These are phyloP conservation scores for Penicillium fimorum DNA, from an alignment of 495 filamentous ascomycete species.

Conservation along the genomic window DNA sequence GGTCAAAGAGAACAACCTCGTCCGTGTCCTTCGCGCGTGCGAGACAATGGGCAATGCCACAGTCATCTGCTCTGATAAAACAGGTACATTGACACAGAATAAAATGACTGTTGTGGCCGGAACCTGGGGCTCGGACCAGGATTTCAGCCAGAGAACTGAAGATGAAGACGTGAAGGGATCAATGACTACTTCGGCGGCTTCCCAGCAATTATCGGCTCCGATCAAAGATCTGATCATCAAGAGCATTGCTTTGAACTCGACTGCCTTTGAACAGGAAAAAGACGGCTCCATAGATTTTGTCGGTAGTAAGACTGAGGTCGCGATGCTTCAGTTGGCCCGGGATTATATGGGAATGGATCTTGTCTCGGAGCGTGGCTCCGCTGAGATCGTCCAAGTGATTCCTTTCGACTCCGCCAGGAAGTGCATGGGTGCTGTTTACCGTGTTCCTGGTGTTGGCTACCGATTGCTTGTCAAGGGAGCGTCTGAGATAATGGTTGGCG, in stretches of 20 bases:
- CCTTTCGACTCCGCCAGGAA: slow-evolving; percentile 69
- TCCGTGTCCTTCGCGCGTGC: slow-evolving; percentile 63
- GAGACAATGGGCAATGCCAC: slow-evolving; percentile 75
- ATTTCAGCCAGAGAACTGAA: slow-evolving; percentile 46
- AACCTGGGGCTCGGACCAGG: slow-evolving; percentile 51
- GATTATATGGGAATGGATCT: slow-evolving; percentile 65
- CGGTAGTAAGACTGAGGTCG: slow-evolving; percentile 73
- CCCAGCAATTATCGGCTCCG: slow-evolving; percentile 37
- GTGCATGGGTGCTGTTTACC: slow-evolving; percentile 67
- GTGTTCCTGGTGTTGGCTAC: slow-evolving; percentile 53
- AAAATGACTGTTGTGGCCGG: slow-evolving; percentile 70
- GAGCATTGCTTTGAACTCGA: slow-evolving; percentile 65
- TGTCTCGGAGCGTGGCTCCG: slow-evolving; percentile 56
- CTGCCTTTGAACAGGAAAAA: slow-evolving; percentile 62
- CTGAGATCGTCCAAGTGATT: slow-evolving; percentile 59
- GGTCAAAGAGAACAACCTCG: slow-evolving; percentile 69
- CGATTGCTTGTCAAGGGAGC: slow-evolving; percentile 68
- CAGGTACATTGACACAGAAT: slow-evolving; percentile 69
- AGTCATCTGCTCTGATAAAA: slow-evolving; percentile 69
- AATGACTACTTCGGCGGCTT: slow-evolving; percentile 31
- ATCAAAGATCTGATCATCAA: slow-evolving; percentile 53
- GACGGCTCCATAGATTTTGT: slow-evolving; percentile 58
- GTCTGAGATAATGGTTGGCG: slow-evolving; percentile 61
- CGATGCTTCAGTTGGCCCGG: slow-evolving; percentile 59
- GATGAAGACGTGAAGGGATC: slow-evolving; percentile 20